These are phyloP conservation scores for Xylaria sp. DNA, from an alignment of 2,329 filamentous ascomycete genomes.

Conservation along the genomic window DNA sequence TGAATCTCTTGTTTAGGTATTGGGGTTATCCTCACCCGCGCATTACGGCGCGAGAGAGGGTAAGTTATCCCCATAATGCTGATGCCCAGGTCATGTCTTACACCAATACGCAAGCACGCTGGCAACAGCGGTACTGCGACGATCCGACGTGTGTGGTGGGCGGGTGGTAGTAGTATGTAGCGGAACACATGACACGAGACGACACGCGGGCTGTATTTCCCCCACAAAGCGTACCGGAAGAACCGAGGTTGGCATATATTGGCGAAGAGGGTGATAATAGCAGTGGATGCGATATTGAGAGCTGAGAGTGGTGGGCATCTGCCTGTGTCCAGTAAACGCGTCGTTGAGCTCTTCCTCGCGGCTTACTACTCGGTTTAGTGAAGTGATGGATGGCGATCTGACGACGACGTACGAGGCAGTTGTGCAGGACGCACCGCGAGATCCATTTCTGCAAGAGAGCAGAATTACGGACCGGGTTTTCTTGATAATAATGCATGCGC, in stretches of 20 bases:
- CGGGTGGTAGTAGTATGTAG: constrained; percentile 23
- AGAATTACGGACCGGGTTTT: constrained; percentile 51
- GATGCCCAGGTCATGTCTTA: constrained; percentile 15
- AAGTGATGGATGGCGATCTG: constrained; percentile 23
- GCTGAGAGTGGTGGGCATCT: constrained; percentile 16
- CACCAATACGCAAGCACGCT: background rate
- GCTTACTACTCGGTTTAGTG: background rate
- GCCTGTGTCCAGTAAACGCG: background rate
- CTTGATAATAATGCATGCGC: constrained; percentile 55
- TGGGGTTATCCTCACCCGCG: too few relatives aligned
- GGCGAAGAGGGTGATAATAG: constrained; percentile 22
- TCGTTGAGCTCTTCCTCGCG: constrained; percentile 19
- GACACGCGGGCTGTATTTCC: constrained; percentile 13
- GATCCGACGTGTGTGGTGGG: constrained; percentile 13
- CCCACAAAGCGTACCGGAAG: constrained; percentile 11
- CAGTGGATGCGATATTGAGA: constrained; percentile 7
- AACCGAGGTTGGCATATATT: constrained; percentile 16
- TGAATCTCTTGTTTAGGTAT: too few relatives aligned
- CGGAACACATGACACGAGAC: constrained; percentile 31
- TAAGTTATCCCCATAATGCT: constrained; percentile 19
- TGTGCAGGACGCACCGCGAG: constrained; percentile 47
- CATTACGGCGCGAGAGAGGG: constrained; percentile 2
- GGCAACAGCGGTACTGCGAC: constrained; percentile 9
- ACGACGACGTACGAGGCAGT: constrained; percentile 10
- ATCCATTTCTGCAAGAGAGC: constrained; percentile 52